phyloP scores from a whole-genome alignment of 1,139 yeast species.

The Debaryomyces coudertii region DNA sequence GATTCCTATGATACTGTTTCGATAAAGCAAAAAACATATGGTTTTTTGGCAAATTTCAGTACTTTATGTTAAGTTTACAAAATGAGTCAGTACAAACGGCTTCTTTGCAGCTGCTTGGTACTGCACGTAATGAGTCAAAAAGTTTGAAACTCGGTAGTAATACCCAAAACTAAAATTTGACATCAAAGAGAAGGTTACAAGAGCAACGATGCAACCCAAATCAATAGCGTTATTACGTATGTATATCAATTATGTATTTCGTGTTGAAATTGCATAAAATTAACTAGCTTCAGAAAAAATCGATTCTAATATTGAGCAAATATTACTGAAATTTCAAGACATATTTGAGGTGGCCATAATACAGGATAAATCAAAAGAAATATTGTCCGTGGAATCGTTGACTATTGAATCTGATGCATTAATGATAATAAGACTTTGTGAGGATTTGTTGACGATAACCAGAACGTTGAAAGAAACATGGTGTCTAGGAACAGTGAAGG shows the following conservation, averaged over 20 bases:
- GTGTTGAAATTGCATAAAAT: slow-evolving; percentile 19
- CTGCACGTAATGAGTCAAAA: slow-evolving; percentile 1
- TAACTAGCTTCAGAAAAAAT: slow-evolving; percentile 35
- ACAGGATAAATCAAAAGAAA: slow-evolving; percentile 52
- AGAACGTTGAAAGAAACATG: slow-evolving; percentile 56
- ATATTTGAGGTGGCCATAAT: slow-evolving; percentile 47
- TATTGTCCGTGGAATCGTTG: slow-evolving; percentile 56
- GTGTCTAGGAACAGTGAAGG: slow-evolving; percentile 58
- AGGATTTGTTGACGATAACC: slow-evolving; percentile 54
- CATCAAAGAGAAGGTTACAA: background rate
- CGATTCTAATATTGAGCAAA: slow-evolving; percentile 45
- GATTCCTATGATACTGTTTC: too few species aligned
- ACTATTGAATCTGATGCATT: slow-evolving; percentile 59
- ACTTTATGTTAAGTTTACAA: slow-evolving; percentile 3
- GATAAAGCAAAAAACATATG: too few species aligned
- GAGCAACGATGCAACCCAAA: slow-evolving; percentile 40
- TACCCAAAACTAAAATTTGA: background rate
- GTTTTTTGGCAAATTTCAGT: background rate
- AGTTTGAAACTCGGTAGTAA: background rate
- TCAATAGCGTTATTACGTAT: slow-evolving; percentile 49
- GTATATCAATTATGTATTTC: slow-evolving; percentile 18
- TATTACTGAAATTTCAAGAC: slow-evolving; percentile 47
- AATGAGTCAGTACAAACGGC: slow-evolving; percentile 7
- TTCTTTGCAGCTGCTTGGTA: slow-evolving; percentile 4
- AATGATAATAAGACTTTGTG: slow-evolving; percentile 53